Conservation (phyloP, 306 rosid species). For the Vigna hirtella region DNA sequence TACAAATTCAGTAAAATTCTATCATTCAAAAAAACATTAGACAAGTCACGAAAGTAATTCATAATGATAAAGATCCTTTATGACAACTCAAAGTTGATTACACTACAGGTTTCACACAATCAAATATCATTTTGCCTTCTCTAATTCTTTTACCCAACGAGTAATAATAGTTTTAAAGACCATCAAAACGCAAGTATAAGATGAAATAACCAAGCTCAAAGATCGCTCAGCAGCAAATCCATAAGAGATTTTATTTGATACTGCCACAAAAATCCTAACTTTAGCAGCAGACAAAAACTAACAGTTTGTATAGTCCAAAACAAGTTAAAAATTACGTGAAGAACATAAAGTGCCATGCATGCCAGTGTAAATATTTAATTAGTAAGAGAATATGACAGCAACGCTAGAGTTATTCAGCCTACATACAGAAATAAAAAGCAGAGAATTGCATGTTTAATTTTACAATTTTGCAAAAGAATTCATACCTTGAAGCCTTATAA, state of each 20-base stretch:
- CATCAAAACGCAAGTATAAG: conserved; percentile 16
- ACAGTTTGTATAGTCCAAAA: conserved; percentile 4
- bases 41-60: background rate
- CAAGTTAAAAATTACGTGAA: conserved; percentile 14
- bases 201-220: conserved; percentile 23
- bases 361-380: conserved; percentile 14
- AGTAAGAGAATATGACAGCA: background rate
- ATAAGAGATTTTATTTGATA: background rate
- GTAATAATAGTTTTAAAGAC: conserved; percentile 3
- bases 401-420: background rate
- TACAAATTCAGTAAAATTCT: background rate
- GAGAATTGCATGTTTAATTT: conserved; percentile 1
- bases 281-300: background rate
- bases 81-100: conserved; percentile 1
- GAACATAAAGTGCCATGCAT: background rate
- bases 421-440: conserved; percentile 5
- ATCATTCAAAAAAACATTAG: conserved; percentile 9
- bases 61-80: background rate
- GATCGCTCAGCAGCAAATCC: conserved; percentile 7
- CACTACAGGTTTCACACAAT: conserved; percentile 9
- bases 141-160: background rate
- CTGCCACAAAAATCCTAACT: conserved; percentile 24
- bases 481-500: background rate
- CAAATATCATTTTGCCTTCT: background rate
- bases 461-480: background rate